Evolutionary conservation across 2,329 filamentous ascomycete species (phyloP), one percentile per base, ranked within the genome.

Genomic region (Westerdykella sp.): DNA sequence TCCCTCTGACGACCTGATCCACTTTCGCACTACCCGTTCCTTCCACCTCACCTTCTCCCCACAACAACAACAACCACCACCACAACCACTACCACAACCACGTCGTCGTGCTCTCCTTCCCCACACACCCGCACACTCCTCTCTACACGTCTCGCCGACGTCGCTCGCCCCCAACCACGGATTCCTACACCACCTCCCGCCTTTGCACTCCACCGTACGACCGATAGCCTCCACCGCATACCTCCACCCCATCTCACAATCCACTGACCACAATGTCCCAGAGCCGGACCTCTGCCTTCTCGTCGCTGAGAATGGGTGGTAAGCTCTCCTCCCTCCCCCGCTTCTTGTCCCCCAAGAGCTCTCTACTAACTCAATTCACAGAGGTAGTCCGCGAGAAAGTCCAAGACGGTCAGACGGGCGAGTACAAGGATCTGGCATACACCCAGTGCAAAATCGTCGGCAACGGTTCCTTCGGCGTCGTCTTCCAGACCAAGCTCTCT

Each of bases 371-470:
- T 21, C 43, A n/a, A 31, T 11, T 37, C 39, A 45, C 64, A 97
- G 93, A 98, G 78, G 86, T 97, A 54, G 88, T 98, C 68, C 89
- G 89, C 68, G 93, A 98, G 74, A 97, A 95, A 75, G 93, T 98
- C 56, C 93, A 98, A 71, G 93, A 98, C 77, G 93, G 93, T 67
- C 76, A 95, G 55, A 98, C 93, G 12, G 93, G 93, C 60, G 93
- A 98, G 70, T 95, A 89, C 61, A 85, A 87, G 69, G 93, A 98
- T 63, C 82, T 98, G 73, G 88, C 95, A 69, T 98, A 98, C 71
- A 97, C 93, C 44, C 93, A 97, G 69, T 97, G 91, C 77, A 98
- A 98, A 75, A 97, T 98, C 62, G 93, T 98, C 39, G 93, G 93
- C 68, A 98, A 98, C 73, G 93, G 93, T 56, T 97, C 91, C 30